Evolutionary conservation across 352 stramenopile species (phyloP), one percentile per base, ranked within the genome.

Genomic region (Phytophthora litchii): DNA sequence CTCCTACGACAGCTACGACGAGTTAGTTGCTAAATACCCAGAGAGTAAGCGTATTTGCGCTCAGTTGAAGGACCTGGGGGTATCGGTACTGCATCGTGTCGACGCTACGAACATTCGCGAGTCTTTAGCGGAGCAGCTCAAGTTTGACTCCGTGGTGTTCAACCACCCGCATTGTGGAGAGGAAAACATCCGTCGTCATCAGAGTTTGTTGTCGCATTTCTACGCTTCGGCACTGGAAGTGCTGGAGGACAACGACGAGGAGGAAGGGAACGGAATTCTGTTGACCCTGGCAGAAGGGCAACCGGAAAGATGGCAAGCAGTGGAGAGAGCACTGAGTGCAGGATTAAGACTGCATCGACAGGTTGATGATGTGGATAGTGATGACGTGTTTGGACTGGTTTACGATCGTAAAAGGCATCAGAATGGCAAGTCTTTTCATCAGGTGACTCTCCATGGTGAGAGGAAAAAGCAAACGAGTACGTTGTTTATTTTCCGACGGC

Each of bases 141-240:
- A 37, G 29, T 96, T 93, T 32, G 76, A 94, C 54, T 57, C 78
- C 47, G 80, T 98, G 12, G 78, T 98, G n/a, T 98, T 98, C 70
- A 94, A 98, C 66, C 94, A 98, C 68, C 94, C 94, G 12, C 94
- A 98, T 67, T 88, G 93, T 50, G 94, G 91, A 6, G 89, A 89
- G 34, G 94, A 98, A 75, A 92, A 97, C 69, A 78, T 94, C 16
- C 50, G 54, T 47, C 77, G 87, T 5, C 94, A 98, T 76, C 81
- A 80, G 47, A 84, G 83, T 50, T 89, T 98, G 57, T 63, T 98
- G 14, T 91, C 80, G 37, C 94, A 98, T 64, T 95, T 98, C 38
- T 97, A 94, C 62, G 60, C 84, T 47, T 89, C 89, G 6, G 80
- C 79, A 6, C 38, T 78, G 20, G 59, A 76, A 8, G 57, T 93